Conservation (phyloP, 1,284 basidiomycete genomes). For the Trichosporon ovoides region DNA sequence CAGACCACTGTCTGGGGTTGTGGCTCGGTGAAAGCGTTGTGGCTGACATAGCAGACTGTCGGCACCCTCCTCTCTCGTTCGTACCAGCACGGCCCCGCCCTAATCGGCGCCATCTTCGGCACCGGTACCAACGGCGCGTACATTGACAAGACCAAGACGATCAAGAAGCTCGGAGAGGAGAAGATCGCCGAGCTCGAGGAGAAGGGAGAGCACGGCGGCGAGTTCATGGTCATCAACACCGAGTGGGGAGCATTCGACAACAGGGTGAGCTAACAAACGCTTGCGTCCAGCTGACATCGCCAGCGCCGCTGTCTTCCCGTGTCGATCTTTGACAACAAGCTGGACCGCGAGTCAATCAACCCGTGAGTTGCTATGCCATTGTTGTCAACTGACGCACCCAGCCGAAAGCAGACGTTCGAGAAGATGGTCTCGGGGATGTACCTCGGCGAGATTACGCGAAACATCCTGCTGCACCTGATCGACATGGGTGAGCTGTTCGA, state of each 20-base stretch:
- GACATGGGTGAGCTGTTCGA: conserved; percentile 69
- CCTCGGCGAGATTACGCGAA: conserved; percentile 86
- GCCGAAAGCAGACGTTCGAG: conserved; percentile 85
- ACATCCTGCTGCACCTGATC: conserved; percentile 76
- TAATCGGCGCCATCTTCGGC: conserved; percentile 87
- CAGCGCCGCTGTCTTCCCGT: conserved; percentile 75
- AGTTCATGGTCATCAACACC: conserved; percentile 90
- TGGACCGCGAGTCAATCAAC: conserved; percentile 92
- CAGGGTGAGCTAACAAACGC: conserved; percentile 25
- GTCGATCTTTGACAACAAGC: conserved; percentile 86
- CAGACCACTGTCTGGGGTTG: no score
- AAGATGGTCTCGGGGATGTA: conserved; percentile 99
- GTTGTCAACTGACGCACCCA: conserved; percentile 16
- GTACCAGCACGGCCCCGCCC: conserved; percentile 81
- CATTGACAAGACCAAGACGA: conserved; percentile 77
- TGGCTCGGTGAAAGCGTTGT: no score
- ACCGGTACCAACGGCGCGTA: conserved; percentile 98
- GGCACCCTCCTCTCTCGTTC: conserved; percentile 88
- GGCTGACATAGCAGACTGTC: conserved; percentile 63
- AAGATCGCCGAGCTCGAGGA: conserved; percentile 54
- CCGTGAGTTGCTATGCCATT: conserved; percentile 51
- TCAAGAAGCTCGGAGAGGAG: conserved; percentile 69
- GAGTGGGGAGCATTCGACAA: conserved; percentile 98
- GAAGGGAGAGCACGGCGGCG: conserved; percentile 51
- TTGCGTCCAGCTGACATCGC: conserved; percentile 33